Conservation (phyloP, 1,284 basidiomycete genomes). For the Phellopilus nigrolimitatus region DNA sequence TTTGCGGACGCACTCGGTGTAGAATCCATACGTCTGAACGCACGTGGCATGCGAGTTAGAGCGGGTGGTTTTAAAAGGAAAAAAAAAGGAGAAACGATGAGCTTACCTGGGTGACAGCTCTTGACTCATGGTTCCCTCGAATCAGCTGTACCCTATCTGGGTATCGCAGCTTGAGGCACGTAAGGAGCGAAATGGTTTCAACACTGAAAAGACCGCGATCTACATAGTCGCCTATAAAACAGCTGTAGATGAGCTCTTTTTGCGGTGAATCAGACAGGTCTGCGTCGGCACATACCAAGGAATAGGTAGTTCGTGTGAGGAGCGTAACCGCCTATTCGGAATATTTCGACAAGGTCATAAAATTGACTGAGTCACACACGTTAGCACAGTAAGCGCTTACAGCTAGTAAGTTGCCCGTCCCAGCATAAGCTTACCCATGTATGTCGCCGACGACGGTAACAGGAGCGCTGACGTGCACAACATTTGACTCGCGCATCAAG, state of each 20-base stretch:
- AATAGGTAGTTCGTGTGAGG: slow-evolving; percentile 98
- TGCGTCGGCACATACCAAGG: slow-evolving; percentile 58
- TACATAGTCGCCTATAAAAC: slow-evolving; percentile 84
- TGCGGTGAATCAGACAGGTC: slow-evolving; percentile 7
- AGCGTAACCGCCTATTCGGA: slow-evolving; percentile 95
- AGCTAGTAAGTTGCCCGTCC: neutral
- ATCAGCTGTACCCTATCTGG: slow-evolving; percentile 97
- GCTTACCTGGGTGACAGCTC: slow-evolving; percentile 94
- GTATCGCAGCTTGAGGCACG: slow-evolving; percentile 95
- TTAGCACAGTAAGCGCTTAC: neutral
- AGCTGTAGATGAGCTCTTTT: slow-evolving; percentile 4
- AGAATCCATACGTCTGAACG: slow-evolving; percentile 99
- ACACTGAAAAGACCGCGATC: slow-evolving; percentile 97
- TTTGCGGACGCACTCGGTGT: slow-evolving; percentile 97
- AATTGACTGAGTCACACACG: slow-evolving; percentile 75
- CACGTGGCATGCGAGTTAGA: slow-evolving; percentile 6
- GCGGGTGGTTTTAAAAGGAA: slow-evolving; percentile 22
- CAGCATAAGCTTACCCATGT: slow-evolving; percentile 74
- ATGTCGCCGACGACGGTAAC: slow-evolving; percentile 99
- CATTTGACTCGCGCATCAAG: slow-evolving; percentile 98
- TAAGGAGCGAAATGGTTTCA: slow-evolving; percentile 96
- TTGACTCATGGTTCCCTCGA: slow-evolving; percentile 95
- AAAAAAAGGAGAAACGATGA: slow-evolving; percentile 21
- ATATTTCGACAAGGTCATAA: slow-evolving; percentile 99
- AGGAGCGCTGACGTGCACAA: slow-evolving; percentile 96